Conservation (phyloP, 2,329 filamentous ascomycete species). For the Penicillium sp. region DNA sequence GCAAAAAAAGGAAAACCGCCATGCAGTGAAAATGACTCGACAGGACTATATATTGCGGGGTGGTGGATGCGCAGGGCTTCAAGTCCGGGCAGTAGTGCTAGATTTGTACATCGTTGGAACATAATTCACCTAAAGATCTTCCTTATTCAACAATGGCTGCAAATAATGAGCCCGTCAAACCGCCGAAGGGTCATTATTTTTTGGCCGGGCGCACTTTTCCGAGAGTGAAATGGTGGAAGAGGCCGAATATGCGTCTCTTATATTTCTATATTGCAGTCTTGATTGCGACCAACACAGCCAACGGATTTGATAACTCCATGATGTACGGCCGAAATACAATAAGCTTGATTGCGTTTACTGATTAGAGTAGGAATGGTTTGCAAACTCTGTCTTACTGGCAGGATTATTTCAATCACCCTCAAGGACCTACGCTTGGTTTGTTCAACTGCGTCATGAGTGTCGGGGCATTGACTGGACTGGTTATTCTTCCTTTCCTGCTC, state of each 20-base stretch:
- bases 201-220: slow-evolving; percentile 32
- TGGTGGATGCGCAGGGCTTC: background rate
- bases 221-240: slow-evolving; percentile 35
- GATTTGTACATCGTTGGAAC: background rate
- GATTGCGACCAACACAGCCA: slow-evolving; percentile 44
- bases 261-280: slow-evolving; percentile 33
- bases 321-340: slow-evolving; percentile 33
- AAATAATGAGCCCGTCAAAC: background rate
- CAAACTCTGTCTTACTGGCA: slow-evolving; percentile 54
- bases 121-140: background rate
- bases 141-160: background rate
- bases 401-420: slow-evolving; percentile 42
- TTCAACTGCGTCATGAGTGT: slow-evolving; percentile 58
- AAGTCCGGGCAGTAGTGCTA: background rate
- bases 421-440: slow-evolving; percentile 50
- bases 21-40: background rate
- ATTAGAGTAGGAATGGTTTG: slow-evolving; percentile 47
- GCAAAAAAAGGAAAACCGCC: background rate
- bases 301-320: slow-evolving; percentile 58
- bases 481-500: slow-evolving; percentile 56
- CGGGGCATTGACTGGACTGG: slow-evolving; percentile 56
- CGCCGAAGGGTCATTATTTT: slow-evolving; percentile 20
- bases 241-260: slow-evolving; percentile 30
- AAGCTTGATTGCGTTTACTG: background rate
- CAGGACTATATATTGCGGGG: background rate